phyloP scores from a whole-genome alignment of 352 stramenopile species.

The Pythium scleroteichum region DNA sequence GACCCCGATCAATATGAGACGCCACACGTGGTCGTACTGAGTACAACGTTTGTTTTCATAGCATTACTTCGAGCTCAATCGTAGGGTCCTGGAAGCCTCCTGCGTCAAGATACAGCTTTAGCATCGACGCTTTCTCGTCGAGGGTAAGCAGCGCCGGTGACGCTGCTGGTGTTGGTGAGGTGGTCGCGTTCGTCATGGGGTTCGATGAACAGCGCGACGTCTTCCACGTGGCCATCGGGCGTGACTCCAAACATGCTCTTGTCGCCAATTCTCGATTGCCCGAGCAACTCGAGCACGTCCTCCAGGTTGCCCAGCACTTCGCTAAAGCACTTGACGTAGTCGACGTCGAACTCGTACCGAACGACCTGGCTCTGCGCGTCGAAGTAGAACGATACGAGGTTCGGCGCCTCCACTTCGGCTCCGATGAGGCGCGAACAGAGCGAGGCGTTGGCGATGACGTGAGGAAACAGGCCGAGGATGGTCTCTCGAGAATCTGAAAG shows the following conservation, averaged over 20 bases:
- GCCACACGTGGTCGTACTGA: too few relatives aligned
- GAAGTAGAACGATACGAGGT: conserved; percentile 41
- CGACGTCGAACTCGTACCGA: conserved; percentile 36
- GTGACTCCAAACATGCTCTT: conserved; percentile 34
- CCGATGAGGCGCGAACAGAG: conserved; percentile 44
- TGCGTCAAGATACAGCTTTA: too few relatives aligned
- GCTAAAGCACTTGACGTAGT: conserved; percentile 42
- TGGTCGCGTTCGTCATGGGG: neutral
- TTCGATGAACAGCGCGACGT: conserved; percentile 3
- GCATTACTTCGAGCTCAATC: neutral
- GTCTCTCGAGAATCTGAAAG: conserved; percentile 53
- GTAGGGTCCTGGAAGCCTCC: too few relatives aligned
- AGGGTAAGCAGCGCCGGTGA: too few relatives aligned
- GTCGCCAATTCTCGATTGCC: conserved; percentile 35
- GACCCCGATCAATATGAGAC: too few relatives aligned
- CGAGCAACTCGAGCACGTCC: conserved; percentile 37
- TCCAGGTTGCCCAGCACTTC: conserved; percentile 34
- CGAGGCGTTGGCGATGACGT: conserved; percentile 40
- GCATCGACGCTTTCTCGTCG: too few relatives aligned
- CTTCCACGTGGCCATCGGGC: conserved; percentile 14
- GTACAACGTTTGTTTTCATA: neutral
- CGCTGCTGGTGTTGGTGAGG: too few relatives aligned
- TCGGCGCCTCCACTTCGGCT: conserved; percentile 31
- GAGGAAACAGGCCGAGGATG: conserved; percentile 46
- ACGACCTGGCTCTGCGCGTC: conserved; percentile 30